Evolutionary conservation across 2,329 filamentous ascomycete species (phyloP).

Genomic region (Cercospora brassicicola): DNA sequence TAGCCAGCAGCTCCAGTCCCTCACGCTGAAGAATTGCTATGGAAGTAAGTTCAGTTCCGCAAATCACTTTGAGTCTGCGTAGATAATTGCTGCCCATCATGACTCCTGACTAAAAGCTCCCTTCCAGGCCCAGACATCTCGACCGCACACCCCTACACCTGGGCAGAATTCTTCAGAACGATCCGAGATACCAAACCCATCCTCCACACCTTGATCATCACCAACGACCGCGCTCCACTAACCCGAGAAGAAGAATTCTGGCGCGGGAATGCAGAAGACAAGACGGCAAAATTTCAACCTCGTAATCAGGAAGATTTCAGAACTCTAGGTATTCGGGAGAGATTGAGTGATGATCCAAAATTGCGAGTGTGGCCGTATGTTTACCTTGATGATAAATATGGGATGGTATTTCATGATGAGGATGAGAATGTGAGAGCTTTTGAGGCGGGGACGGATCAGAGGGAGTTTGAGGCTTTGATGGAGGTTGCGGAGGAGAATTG

Average conservation of each 20-base stretch:
- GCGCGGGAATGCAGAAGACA: background rate
- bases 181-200: background rate
- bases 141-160: background rate
- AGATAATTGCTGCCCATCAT: no score
- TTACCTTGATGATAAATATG: conserved; percentile 8
- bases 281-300: background rate
- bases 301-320: background rate
- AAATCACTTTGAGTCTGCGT: background rate
- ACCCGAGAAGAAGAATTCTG: background rate
- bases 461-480: conserved; percentile 9
- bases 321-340: background rate
- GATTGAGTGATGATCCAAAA: background rate
- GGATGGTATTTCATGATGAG: background rate
- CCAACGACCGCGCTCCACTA: background rate
- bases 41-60: background rate
- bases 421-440: conserved; percentile 8
- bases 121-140: background rate
- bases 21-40: conserved; percentile 4
- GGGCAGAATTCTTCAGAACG: background rate
- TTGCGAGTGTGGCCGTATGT: conserved; percentile 5
- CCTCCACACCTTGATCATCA: background rate
- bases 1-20: background rate
- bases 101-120: background rate
- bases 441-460: conserved; percentile 5
- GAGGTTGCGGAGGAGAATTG: background rate